Percentiles rank a stretch among this genome's conserved stretches.
Conservation (phyloP, 257 asterid genomes). For the Coffea eugenioides region DNA sequence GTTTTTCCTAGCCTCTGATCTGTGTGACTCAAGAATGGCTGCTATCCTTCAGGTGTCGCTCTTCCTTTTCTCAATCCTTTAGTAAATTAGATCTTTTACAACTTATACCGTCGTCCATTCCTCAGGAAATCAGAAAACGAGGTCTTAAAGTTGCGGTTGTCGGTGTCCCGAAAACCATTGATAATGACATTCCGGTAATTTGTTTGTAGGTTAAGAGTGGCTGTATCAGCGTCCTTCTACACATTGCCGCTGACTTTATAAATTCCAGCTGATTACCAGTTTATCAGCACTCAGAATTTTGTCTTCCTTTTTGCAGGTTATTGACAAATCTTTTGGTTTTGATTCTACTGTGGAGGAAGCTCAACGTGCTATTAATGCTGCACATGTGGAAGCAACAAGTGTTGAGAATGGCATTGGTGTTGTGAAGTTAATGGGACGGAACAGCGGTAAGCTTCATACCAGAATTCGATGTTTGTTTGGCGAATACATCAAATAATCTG, state of each 20-base stretch:
- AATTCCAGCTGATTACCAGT: slow-evolving; percentile 1
- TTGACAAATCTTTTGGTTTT: slow-evolving; percentile 92
- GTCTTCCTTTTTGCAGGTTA: slow-evolving; percentile 49
- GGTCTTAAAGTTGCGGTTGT: slow-evolving; percentile 84
- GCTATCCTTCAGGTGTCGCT: not conserved
- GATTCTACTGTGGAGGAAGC: slow-evolving; percentile 98
- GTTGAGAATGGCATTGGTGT: slow-evolving; percentile 87
- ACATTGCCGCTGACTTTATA: not conserved
- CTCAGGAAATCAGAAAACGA: slow-evolving; percentile 74
- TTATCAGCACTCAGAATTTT: not conserved
- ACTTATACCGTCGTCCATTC: not conserved
- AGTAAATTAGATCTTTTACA: not conserved
- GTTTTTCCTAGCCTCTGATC: not conserved
- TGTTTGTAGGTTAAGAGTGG: not conserved
- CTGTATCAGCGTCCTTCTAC: not conserved
- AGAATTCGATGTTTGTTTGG: not conserved
- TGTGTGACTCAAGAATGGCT: not conserved
- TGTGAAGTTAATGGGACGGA: slow-evolving; percentile 88
- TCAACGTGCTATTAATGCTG: slow-evolving; percentile 93
- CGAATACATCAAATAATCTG: not conserved
- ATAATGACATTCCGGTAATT: slow-evolving; percentile 86
- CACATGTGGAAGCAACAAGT: slow-evolving; percentile 97
- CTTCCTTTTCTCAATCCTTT: not conserved
- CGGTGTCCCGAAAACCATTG: slow-evolving; percentile 89
- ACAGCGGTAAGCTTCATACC: slow-evolving; percentile 54